These are phyloP conservation scores for Suillus discolor DNA, from an alignment of 768 basidiomycete genomes.

Conservation along the genomic window DNA sequence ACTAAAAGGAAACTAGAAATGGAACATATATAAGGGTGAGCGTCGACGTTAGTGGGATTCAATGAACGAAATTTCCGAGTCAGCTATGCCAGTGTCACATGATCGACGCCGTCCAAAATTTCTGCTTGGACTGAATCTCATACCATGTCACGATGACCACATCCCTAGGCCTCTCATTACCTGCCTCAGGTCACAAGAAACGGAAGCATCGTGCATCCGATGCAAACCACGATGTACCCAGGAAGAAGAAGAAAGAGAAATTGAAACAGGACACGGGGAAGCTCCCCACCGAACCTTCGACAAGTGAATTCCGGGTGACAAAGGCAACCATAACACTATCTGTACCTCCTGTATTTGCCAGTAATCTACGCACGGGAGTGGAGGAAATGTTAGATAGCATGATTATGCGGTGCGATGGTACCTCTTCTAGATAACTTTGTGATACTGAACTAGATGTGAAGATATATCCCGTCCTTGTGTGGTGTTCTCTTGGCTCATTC, in stretches of 20 bases:
- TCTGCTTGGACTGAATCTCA: background rate
- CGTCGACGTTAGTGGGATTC: background rate
- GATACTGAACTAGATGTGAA: slow-evolving; percentile 33
- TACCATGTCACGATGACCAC: slow-evolving; percentile 7
- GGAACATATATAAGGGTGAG: background rate
- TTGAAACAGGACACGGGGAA: slow-evolving; percentile 38
- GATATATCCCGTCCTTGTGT: slow-evolving; percentile 84
- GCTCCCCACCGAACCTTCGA: slow-evolving; percentile 29
- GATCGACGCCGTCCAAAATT: background rate
- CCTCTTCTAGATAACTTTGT: background rate
- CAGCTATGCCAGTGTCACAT: background rate
- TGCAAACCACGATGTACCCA: slow-evolving; percentile 30
- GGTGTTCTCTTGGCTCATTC: slow-evolving; percentile 91
- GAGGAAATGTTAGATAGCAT: slow-evolving; percentile 92
- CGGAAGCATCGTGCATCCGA: slow-evolving; percentile 30
- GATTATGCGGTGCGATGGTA: slow-evolving; percentile 79
- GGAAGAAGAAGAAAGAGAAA: slow-evolving; percentile 32
- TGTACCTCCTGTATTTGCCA: slow-evolving; percentile 81
- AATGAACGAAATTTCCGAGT: background rate
- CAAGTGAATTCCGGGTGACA: slow-evolving; percentile 61
- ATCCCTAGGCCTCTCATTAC: background rate
- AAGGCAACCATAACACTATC: slow-evolving; percentile 70
- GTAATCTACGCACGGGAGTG: slow-evolving; percentile 70
- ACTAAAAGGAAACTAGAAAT: background rate
- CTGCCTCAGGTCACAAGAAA: slow-evolving; percentile 39